These are phyloP conservation scores for Dispira simplex DNA, from an alignment of 192 early-diverging fungal genomes.

Conservation along the genomic window DNA sequence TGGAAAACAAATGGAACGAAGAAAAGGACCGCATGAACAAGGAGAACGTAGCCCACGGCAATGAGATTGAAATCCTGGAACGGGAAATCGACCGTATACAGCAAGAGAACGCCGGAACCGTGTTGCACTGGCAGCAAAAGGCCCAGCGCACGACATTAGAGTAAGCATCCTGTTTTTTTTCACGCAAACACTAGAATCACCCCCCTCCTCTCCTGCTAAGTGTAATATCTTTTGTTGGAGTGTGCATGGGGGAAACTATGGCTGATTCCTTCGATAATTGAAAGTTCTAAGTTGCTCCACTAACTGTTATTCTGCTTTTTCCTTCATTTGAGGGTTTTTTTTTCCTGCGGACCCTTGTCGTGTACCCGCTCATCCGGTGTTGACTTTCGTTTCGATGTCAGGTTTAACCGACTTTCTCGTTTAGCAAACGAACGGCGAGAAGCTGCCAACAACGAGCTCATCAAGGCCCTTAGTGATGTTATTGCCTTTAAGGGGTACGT, in stretches of 20 bases:
- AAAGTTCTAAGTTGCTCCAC: too few relatives aligned
- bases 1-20: constrained; percentile 23
- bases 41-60: constrained; percentile 3
- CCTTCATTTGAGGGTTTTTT: too few relatives aligned
- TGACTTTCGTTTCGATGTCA: not conserved
- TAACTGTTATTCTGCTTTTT: too few relatives aligned
- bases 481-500: constrained; percentile 7
- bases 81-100: constrained; percentile 6
- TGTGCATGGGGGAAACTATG: not conserved
- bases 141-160: constrained; percentile 9
- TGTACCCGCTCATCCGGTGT: too few relatives aligned
- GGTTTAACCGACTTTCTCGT: constrained; percentile 6
- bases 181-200: too few relatives aligned
- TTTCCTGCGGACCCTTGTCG: too few relatives aligned
- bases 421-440: not conserved
- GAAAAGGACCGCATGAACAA: constrained; percentile 25
- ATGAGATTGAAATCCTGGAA: constrained; percentile 1
- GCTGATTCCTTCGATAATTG: too few relatives aligned
- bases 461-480: constrained; percentile 8
- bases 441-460: not conserved
- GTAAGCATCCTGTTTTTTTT: constrained; percentile 1
- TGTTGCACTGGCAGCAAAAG: constrained; percentile 9
- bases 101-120: not conserved
- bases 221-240: not conserved
- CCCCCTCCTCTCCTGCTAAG: not conserved